Base-by-base conservation (phyloP, 495 filamentous ascomycete species). In the Penicillium mononematosum region DNA sequence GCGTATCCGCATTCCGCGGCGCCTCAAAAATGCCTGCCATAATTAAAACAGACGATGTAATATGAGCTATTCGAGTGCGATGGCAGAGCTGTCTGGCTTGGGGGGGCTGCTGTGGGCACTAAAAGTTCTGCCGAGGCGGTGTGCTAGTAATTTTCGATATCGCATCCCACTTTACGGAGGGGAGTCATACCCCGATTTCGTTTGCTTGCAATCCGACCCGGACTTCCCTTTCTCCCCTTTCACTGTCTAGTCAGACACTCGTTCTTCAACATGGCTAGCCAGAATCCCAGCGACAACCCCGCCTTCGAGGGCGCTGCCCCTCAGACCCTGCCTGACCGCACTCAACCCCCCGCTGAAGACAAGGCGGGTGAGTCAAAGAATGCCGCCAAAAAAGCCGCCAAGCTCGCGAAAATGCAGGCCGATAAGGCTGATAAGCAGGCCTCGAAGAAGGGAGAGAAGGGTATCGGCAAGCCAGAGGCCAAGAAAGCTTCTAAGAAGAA, bases 21-120 rank as follows among this genome's bases (percentile, higher is more conserved):
- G 90, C 88, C 76, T 92, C 88, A 67, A 96, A 96, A 68, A 96
- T 88, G 65, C 88, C 87, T 72, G 87, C 83, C 92, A 96, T 96
- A 53, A 62, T 51, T 49, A 52, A 46, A 70, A 65, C 53, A 58
- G 56, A 66, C 56, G 54, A 63, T 63, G 58, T 55, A 55, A 50
- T 61, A 34, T 59, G 53, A 50, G 59, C 47, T 61, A 39, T 52
- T 66, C 47, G 56, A 58, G 66, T 65, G 57, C 55, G 65, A 70
- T 66, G 65, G 63, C 61, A 59, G 65, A 77, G 71, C 70, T 73
- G 63, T 67, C 63, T 62, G 56, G 60, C 60, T 64, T 54, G 57
- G 60, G 50, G 55, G 65, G 65, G 65, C 58, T 63, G 62, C 65
- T 67, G 62, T 61, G 65, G 65, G 63, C 72, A 62, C 70, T 73